These are phyloP conservation scores for Filosporella fistucella DNA, from an alignment of 495 filamentous ascomycete genomes.

Conservation along the genomic window DNA sequence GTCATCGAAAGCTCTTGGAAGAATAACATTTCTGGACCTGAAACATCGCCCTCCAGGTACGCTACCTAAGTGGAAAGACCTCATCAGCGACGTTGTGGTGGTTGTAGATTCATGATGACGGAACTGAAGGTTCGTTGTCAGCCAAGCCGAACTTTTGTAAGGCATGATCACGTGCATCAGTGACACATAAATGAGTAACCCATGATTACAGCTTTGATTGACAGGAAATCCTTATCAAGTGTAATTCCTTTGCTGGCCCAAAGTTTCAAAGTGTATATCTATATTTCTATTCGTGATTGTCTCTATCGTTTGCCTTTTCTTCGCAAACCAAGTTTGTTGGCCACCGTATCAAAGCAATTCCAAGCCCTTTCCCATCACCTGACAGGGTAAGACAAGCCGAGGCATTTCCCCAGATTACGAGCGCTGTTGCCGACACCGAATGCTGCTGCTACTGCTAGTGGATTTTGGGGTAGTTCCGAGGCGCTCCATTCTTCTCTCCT, in stretches of 20 bases:
- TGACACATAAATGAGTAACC: too few species aligned
- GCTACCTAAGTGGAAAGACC: background rate
- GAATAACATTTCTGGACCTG: background rate
- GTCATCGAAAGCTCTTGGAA: background rate
- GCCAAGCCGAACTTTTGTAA: background rate
- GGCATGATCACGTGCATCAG: too few species aligned
- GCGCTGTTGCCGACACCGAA: background rate
- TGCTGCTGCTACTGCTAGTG: background rate
- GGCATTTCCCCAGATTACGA: conserved; percentile 13
- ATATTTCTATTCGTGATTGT: too few species aligned
- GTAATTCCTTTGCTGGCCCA: too few species aligned
- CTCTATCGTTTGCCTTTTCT: too few species aligned
- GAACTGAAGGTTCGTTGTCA: background rate
- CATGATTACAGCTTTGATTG: too few species aligned
- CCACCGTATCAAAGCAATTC: too few species aligned
- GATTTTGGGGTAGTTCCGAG: background rate
- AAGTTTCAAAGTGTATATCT: too few species aligned
- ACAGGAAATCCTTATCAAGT: too few species aligned
- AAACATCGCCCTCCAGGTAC: background rate
- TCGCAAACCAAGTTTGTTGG: too few species aligned
- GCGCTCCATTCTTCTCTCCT: conserved; percentile 6
- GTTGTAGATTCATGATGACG: background rate
- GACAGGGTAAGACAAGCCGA: conserved; percentile 13
- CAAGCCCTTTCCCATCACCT: too few species aligned
- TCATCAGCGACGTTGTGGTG: conserved; percentile 8